Evolutionary conservation across 202 grass and related monocot species (phyloP), one percentile per base, ranked within the genome.

Genomic region (Schoenoplectus triqueter): DNA sequence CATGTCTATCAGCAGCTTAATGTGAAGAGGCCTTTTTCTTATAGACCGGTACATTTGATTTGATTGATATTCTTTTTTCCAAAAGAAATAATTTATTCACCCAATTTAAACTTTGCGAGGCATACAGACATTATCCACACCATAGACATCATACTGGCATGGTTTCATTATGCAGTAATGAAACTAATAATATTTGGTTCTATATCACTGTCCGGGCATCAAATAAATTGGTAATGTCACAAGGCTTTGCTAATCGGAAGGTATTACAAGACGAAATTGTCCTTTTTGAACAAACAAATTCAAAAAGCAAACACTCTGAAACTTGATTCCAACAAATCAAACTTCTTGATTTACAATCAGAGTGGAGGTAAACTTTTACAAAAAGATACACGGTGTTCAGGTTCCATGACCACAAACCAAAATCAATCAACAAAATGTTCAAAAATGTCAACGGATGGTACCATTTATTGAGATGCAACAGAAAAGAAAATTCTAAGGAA

Each of bases 381-480:
- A 31, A 44, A 81, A 82, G 66, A 18, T 15, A 64, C 15, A 18
- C 55, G 5, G 14, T 59, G 55, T 59, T 14, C 56, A 59, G 13
- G 55, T 59, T 14, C 56, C 13, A 6, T 59, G 57, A 48, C 78
- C 49, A 83, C 10, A 56, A 40, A 78, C 51, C 46, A 79, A 62
- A 70, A 68, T 56, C 1, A 41, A 71, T 81, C 65, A 59, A 82
- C 54, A 60, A 69, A 83, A 70, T 69, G 65, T 83, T 69, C 61
- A 83, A 83, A 83, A 70, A 68, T 68, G 63, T 69, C 79, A 82
- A 66, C 81, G 41, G 51, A 82, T 69, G 21, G 13, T 56, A n/a
- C 6, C 15, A 62, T 83, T 83, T 83, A 83, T 83, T 83, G 9
- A 31, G 59, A 68, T 21, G 66, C 85, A 47, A 86, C 44, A 78